Base-by-base conservation (phyloP, 371 early-diverging fungal species). In the Phascolomyces articulosus region DNA sequence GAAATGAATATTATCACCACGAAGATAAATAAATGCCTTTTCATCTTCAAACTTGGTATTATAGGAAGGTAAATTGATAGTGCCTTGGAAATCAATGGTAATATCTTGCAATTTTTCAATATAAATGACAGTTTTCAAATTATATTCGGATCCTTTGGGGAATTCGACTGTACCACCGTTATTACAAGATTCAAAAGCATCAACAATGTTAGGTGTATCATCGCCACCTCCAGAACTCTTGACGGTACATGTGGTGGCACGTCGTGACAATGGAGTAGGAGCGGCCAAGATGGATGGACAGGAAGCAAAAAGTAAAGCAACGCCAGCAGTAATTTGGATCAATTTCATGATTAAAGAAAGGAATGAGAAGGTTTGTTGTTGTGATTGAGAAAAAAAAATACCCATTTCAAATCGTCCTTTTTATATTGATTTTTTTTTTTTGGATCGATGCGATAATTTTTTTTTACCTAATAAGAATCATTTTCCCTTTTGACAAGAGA, bases 121-220 rank as follows among this genome's bases (percentile, higher is more conserved):
- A 16, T 40, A 18, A 21, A 77, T 55, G 34, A 77, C 26, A 11
- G 58, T 49, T 9, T 73, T 69, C 55, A 73, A 13, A 28, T 73
- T 69, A 54, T 77, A 77, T 34, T 64, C 71, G 4, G 66, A 55
- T 0, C 72, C 77, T 10, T 58, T 59, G 7, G 74, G 44, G 44
- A 77, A 77, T 20, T 59, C 57, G 15, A 77, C 74, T n/a, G 64
- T 73, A 38, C 74, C 77, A n/a, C 77, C 77, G 38, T 61, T 67
- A 47, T 71, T 69, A 57, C 74, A 77, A 21, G 59, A 60, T 4
- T 62, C 58, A 69, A 77, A 77, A 8, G 77, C 77, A 18, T 48
- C 38, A 0, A 53, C 61, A 27, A 77, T 77, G 40, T 63, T 68
- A 29, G 64, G 28, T 23, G 74, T 59, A 47, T 71, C 77, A 56